A percentile compares a stretch with the other conserved stretches of the same genome.
phyloP scores from a whole-genome alignment of 2,329 filamentous ascomycete species.

The Rutstroemia sp. region DNA sequence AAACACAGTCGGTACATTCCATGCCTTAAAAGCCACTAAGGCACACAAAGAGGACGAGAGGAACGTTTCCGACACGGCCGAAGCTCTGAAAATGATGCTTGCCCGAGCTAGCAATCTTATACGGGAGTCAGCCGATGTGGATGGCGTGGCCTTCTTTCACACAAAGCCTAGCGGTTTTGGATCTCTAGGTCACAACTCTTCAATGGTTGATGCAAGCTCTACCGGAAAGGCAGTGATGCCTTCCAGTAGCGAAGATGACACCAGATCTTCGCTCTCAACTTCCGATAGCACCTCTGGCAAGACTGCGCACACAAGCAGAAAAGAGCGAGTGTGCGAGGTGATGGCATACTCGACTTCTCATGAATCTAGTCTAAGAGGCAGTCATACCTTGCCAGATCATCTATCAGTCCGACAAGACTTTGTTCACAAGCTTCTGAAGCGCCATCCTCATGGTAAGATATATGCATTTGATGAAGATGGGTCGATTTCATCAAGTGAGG shows the following conservation, averaged over 20 bases:
- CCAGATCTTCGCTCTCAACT: not conserved
- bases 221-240: too few species aligned
- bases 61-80: not conserved
- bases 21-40: too few species aligned
- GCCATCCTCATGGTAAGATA: conserved; percentile 24
- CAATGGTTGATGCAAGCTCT: not conserved
- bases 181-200: not conserved
- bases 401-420: conserved; percentile 1
- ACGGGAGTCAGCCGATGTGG: conserved; percentile 22
- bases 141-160: conserved; percentile 26
- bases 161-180: conserved; percentile 10
- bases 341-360: conserved; percentile 22
- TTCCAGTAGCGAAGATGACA: not conserved
- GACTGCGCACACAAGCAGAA: too few species aligned
- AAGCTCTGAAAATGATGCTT: conserved; percentile 19
- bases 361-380: not conserved
- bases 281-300: not conserved
- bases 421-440: conserved; percentile 6
- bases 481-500: conserved; percentile 9
- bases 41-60: not conserved
- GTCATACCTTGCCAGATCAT: conserved; percentile 14
- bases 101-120: conserved; percentile 26
- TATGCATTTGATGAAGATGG: conserved; percentile 24
- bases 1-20: too few species aligned
- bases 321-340: conserved; percentile 14